Evolutionary conservation across 176 grass and related monocot genomes (phyloP).

Genomic region (Bolboschoenus planiculmis): DNA sequence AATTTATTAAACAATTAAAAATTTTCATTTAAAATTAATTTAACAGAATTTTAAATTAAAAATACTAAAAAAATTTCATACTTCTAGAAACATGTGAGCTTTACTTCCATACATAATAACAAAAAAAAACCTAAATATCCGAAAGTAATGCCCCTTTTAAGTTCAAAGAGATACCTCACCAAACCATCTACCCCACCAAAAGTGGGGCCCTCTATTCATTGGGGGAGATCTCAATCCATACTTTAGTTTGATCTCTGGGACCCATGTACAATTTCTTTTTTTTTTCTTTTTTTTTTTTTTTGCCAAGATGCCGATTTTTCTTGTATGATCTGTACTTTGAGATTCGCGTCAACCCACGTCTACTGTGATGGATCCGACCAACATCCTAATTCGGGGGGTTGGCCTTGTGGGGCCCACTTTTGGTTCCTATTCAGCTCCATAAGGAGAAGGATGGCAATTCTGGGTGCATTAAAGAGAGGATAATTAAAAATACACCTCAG

Average conservation of each 20-base stretch:
- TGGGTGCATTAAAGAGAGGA: not conserved
- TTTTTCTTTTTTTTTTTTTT: too few species aligned
- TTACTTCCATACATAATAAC: not conserved
- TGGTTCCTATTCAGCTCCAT: not conserved
- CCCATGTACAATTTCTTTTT: not conserved
- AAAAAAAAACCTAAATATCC: not conserved
- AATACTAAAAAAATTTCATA: too few species aligned
- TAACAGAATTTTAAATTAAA: too few species aligned
- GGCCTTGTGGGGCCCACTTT: not conserved
- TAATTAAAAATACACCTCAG: not conserved
- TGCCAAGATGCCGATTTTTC: not conserved
- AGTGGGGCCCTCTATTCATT: not conserved
- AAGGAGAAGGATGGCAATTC: not conserved
- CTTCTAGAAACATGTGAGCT: too few species aligned
- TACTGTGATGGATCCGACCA: conserved; percentile 13
- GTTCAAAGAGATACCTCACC: not conserved
- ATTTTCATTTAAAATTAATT: too few species aligned
- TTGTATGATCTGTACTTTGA: not conserved
- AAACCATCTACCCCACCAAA: not conserved
- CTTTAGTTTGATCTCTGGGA: conserved; percentile 20
- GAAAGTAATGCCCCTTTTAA: not conserved
- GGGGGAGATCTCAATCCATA: conserved; percentile 20
- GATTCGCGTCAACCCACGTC: not conserved
- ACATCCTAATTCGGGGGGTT: conserved; percentile 5
- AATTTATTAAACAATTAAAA: too few species aligned